Percentiles rank a stretch among this genome's conserved stretches.
phyloP scores from a whole-genome alignment of 768 basidiomycete genomes.

The Trametes cubensis region DNA sequence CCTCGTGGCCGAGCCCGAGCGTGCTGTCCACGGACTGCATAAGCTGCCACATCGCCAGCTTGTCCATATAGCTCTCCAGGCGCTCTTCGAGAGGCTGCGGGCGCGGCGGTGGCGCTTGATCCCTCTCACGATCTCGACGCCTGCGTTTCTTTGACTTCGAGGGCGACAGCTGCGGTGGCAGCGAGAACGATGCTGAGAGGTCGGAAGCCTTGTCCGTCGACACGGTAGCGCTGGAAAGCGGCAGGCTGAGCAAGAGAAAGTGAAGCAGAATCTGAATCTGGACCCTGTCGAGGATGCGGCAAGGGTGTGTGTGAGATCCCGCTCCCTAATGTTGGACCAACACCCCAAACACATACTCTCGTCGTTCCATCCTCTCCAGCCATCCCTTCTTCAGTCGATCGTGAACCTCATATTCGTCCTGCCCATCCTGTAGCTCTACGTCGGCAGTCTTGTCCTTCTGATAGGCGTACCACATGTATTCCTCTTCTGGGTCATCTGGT shows the following conservation, averaged over 20 bases:
- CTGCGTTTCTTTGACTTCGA: constrained; percentile 31
- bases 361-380: constrained; percentile 67
- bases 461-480: constrained; percentile 76
- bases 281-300: constrained; percentile 46
- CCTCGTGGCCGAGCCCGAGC: background rate
- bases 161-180: constrained; percentile 25
- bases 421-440: constrained; percentile 17
- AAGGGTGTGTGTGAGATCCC: constrained; percentile 9
- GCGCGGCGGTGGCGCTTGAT: constrained; percentile 16
- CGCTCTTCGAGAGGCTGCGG: constrained; percentile 46
- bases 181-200: constrained; percentile 13
- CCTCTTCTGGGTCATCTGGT: constrained; percentile 66
- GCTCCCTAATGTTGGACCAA: constrained; percentile 1
- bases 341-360: constrained; percentile 39
- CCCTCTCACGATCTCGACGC: constrained; percentile 26
- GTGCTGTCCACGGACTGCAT: constrained; percentile 39
- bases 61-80: constrained; percentile 77
- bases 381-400: constrained; percentile 57
- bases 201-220: constrained; percentile 22
- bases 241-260: constrained; percentile 64
- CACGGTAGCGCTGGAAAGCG: constrained; percentile 41
- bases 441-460: constrained; percentile 56
- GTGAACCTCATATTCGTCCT: constrained; percentile 41
- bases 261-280: constrained; percentile 78
- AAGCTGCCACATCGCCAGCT: constrained; percentile 78